These are phyloP conservation scores for Pseudoneurospora amorphoporcata DNA, from an alignment of 495 filamentous ascomycete species.

Conservation along the genomic window DNA sequence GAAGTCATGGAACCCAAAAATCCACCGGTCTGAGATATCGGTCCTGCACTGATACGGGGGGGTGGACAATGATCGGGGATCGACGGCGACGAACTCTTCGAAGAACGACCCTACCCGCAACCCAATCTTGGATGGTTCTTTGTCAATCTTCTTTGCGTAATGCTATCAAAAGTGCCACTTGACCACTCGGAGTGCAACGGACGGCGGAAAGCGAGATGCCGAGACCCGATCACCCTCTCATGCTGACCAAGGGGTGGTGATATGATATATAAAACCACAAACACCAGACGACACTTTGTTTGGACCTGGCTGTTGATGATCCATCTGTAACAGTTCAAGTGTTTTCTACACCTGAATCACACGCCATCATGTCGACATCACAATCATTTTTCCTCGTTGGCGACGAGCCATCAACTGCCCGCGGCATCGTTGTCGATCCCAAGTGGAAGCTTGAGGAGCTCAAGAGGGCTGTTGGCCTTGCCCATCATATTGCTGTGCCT, in stretches of 20 bases:
- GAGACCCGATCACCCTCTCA: not conserved
- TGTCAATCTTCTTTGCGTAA: not conserved
- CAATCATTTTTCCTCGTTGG: conserved; percentile 37
- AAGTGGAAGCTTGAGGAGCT: conserved; percentile 20
- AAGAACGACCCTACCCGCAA: not conserved
- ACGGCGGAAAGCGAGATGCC: not conserved
- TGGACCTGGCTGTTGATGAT: not conserved
- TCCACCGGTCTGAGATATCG: not conserved
- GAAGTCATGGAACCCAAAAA: not conserved
- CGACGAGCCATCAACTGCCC: conserved; percentile 28
- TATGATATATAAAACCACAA: not conserved
- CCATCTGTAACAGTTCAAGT: not conserved
- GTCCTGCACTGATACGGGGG: not conserved
- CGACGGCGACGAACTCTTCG: not conserved
- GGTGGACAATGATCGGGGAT: not conserved
- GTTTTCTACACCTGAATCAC: not conserved
- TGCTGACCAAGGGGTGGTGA: too few relatives aligned
- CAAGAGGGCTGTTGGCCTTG: conserved; percentile 16
- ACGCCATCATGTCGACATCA: conserved; percentile 19
- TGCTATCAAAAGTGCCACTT: not conserved
- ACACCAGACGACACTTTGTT: not conserved
- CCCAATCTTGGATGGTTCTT: not conserved
- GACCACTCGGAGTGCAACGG: not conserved
- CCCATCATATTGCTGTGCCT: conserved; percentile 31
- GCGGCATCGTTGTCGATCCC: conserved; percentile 25